Percentiles rank a stretch among this genome's conserved stretches.
Conservation (phyloP, 345 rosid species). For the Cardiospermum halicacabum region DNA sequence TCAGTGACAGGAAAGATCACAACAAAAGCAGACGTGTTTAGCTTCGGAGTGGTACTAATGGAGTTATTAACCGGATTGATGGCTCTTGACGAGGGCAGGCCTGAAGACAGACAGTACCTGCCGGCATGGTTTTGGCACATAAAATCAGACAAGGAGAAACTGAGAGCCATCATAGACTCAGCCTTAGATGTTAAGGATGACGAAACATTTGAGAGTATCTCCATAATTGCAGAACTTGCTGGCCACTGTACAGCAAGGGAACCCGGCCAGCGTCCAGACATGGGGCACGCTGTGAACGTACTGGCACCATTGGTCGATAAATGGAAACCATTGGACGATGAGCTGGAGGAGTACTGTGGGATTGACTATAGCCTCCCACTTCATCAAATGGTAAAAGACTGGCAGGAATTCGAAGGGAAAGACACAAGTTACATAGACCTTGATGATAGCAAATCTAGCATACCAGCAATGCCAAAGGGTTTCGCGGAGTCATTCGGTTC, state of each 20-base stretch:
- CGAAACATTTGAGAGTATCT: conserved; percentile 53
- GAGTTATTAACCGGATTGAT: conserved; percentile 64
- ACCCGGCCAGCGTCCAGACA: conserved; percentile 67
- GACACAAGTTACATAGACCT: conserved; percentile 48
- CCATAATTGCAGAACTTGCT: conserved; percentile 53
- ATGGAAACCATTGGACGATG: conserved; percentile 64
- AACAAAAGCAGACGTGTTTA: conserved; percentile 71
- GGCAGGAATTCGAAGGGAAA: conserved; percentile 80
- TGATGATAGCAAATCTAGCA: conserved; percentile 67
- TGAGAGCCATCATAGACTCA: conserved; percentile 55
- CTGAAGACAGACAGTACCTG: conserved; percentile 71
- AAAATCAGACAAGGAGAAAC: conserved; percentile 49
- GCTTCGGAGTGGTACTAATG: conserved; percentile 75
- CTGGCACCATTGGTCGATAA: conserved; percentile 63
- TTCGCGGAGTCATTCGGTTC: conserved; percentile 78
- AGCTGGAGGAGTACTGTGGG: conserved; percentile 56
- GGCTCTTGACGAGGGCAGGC: conserved; percentile 67
- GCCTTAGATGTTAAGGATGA: conserved; percentile 46
- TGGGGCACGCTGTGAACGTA: conserved; percentile 69
- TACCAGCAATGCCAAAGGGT: conserved; percentile 66
- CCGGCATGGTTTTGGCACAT: conserved; percentile 73
- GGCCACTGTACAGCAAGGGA: conserved; percentile 81
- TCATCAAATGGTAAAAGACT: conserved; percentile 72
- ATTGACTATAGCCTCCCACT: conserved; percentile 76
- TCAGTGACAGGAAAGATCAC: conserved; percentile 76